Conservation (phyloP, 1,284 basidiomycete species). For the Pisolithus thermaeus region DNA sequence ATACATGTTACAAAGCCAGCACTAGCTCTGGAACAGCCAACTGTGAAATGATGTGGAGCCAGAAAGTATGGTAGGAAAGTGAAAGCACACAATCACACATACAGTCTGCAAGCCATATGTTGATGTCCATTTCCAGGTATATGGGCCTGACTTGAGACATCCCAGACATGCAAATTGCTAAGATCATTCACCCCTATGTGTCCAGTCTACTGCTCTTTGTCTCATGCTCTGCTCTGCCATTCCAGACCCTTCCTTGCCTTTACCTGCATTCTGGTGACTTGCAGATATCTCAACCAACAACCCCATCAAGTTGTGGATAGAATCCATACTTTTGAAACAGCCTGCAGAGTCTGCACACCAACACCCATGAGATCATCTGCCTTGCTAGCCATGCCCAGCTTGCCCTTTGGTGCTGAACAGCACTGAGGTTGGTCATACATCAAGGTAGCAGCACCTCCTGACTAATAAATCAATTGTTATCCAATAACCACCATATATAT, state of each 20-base stretch:
- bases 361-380: slow-evolving; percentile 36
- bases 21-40: slow-evolving; percentile 88
- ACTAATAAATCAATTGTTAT: slow-evolving; percentile 67
- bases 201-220: slow-evolving; percentile 59
- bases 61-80: not conserved
- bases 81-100: slow-evolving; percentile 7
- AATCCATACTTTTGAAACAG: slow-evolving; percentile 52
- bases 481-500: slow-evolving; percentile 71
- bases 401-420: slow-evolving; percentile 14
- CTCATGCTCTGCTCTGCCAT: slow-evolving; percentile 51
- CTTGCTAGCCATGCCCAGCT: slow-evolving; percentile 20
- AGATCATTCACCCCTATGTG: slow-evolving; percentile 55
- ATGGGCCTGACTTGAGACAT: not conserved
- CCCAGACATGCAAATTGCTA: slow-evolving; percentile 54
- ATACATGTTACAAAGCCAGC: slow-evolving; percentile 93
- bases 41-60: slow-evolving; percentile 30
- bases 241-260: slow-evolving; percentile 54
- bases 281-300: slow-evolving; percentile 55
- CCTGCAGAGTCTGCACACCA: slow-evolving; percentile 56
- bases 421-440: slow-evolving; percentile 46
- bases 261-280: slow-evolving; percentile 57
- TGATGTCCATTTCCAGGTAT: too few relatives aligned
- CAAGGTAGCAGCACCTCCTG: slow-evolving; percentile 53
- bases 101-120: slow-evolving; percentile 15
- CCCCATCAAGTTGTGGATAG: slow-evolving; percentile 54